These are phyloP conservation scores for Pichia paraexigua DNA, from an alignment of 805 yeast species.

Conservation along the genomic window DNA sequence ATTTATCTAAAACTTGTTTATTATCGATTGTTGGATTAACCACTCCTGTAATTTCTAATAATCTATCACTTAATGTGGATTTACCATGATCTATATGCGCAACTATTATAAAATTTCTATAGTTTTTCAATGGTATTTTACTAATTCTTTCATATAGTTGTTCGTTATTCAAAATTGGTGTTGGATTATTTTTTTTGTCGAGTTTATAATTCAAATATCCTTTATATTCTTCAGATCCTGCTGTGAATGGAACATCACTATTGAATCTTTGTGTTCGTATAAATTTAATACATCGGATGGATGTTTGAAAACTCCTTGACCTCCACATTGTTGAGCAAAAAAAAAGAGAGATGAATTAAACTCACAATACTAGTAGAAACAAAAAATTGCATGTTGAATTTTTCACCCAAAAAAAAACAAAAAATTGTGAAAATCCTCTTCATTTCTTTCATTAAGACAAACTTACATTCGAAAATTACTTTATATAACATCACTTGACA, in stretches of 20 bases:
- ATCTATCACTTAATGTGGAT: slow-evolving; percentile 81
- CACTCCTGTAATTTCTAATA: slow-evolving; percentile 83
- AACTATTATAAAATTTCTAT: slow-evolving; percentile 86
- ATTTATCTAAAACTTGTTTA: slow-evolving; percentile 79
- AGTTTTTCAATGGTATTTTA: slow-evolving; percentile 75
- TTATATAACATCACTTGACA: too few relatives aligned
- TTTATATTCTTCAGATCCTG: slow-evolving; percentile 17
- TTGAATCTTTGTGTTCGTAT: not conserved
- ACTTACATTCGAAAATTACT: too few relatives aligned
- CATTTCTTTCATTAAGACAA: too few relatives aligned
- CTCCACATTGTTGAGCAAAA: not conserved
- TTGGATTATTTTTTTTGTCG: slow-evolving; percentile 24
- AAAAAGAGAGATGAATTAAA: too few relatives aligned
- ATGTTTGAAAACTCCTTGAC: not conserved
- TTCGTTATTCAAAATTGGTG: slow-evolving; percentile 12
- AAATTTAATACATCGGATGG: not conserved
- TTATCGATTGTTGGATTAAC: slow-evolving; percentile 61
- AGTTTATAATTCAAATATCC: slow-evolving; percentile 22
- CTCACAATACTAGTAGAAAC: too few relatives aligned
- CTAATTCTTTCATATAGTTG: slow-evolving; percentile 43
- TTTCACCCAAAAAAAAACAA: too few relatives aligned
- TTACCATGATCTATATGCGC: slow-evolving; percentile 90
- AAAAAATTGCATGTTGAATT: too few relatives aligned
- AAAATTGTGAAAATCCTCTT: too few relatives aligned
- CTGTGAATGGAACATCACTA: slow-evolving; percentile 1